phyloP scores from a whole-genome alignment of 305 asterid genomes.

The Rubia balearica region DNA sequence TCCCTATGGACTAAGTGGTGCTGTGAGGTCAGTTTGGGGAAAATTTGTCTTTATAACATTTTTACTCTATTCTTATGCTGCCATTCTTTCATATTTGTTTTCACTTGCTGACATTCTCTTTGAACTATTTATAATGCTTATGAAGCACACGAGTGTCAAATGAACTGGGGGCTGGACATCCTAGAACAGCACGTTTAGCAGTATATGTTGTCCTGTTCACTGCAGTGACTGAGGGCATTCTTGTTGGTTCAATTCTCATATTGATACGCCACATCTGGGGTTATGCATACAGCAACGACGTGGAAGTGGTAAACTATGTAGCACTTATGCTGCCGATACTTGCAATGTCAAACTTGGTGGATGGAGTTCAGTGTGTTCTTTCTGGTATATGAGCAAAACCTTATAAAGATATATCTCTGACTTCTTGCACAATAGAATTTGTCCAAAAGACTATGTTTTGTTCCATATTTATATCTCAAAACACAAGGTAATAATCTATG shows the following conservation, averaged over 20 bases:
- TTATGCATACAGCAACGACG: slow-evolving; percentile 61
- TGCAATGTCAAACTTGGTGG: slow-evolving; percentile 62
- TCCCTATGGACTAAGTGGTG: slow-evolving; percentile 71
- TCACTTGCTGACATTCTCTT: not conserved
- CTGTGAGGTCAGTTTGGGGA: slow-evolving; percentile 52
- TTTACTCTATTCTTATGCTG: not conserved
- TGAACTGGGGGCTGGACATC: slow-evolving; percentile 67
- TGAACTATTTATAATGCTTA: not conserved
- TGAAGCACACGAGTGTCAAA: slow-evolving; percentile 77
- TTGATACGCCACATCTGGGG: slow-evolving; percentile 55
- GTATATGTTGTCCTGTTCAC: slow-evolving; percentile 40
- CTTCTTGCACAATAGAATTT: not conserved
- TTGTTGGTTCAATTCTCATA: slow-evolving; percentile 39
- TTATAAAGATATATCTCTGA: not conserved
- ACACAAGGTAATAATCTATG: not conserved
- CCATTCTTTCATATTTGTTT: not conserved
- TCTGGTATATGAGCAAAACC: slow-evolving; percentile 35
- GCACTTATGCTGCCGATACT: slow-evolving; percentile 68
- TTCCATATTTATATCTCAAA: not conserved
- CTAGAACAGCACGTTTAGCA: slow-evolving; percentile 55
- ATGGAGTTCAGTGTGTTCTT: slow-evolving; percentile 73
- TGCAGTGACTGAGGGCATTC: slow-evolving; percentile 41
- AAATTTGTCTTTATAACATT: not conserved
- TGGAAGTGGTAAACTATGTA: slow-evolving; percentile 51
- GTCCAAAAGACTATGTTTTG: not conserved